Conservation (phyloP, 768 basidiomycete species). For the Boletus reticulatus region DNA sequence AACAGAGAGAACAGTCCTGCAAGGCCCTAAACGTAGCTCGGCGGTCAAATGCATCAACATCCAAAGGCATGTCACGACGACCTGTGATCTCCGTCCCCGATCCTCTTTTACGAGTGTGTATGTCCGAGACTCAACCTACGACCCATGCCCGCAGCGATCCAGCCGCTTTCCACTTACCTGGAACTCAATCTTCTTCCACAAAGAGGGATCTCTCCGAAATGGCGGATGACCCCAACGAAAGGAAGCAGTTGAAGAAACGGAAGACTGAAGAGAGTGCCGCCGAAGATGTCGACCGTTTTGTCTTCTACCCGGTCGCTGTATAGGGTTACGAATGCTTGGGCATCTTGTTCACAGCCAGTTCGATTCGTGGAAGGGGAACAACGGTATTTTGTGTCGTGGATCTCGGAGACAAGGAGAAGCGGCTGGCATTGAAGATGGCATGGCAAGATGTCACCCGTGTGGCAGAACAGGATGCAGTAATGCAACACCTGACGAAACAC, state of each 20-base stretch:
- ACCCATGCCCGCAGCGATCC: too few species aligned
- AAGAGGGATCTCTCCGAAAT: constrained; percentile 3
- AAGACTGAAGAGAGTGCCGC: too few species aligned
- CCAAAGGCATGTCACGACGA: too few species aligned
- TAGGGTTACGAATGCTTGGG: neutral
- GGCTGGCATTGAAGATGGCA: neutral
- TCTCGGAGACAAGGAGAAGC: neutral
- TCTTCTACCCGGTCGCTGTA: too few species aligned
- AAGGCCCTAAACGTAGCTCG: neutral
- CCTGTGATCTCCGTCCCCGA: too few species aligned
- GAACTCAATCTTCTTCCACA: neutral
- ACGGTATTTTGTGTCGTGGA: constrained; percentile 4
- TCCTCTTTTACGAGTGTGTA: too few species aligned
- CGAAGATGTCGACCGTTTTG: too few species aligned
- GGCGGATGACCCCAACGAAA: neutral
- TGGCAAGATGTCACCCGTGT: neutral
- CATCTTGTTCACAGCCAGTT: neutral
- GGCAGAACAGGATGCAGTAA: neutral
- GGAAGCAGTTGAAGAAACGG: too few species aligned
- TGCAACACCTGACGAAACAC: neutral
- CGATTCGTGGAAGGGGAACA: constrained; percentile 12
- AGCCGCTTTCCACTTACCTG: too few species aligned
- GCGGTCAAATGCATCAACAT: too few species aligned
- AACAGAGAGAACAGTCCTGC: neutral
- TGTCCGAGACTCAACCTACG: too few species aligned